phyloP scores from a whole-genome alignment of 805 yeast species.

The Yarrowia sp. region DNA sequence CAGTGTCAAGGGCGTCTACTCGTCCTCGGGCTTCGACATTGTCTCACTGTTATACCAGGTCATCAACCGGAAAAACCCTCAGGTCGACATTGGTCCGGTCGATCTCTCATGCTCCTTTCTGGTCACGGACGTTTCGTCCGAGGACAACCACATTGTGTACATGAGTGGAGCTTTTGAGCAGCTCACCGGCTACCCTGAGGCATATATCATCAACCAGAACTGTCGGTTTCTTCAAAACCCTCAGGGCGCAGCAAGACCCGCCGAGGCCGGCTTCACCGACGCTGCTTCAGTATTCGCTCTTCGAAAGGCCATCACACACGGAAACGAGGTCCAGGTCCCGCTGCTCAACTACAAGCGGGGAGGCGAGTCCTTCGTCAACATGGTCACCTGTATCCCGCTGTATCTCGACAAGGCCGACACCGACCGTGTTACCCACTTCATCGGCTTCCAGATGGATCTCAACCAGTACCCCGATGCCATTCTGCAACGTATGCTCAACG shows the following conservation, averaged over 20 bases:
- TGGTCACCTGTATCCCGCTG: conserved; percentile 19
- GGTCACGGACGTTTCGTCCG: conserved; percentile 1
- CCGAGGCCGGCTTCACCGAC: conserved; percentile 7
- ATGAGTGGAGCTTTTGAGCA: conserved; percentile 11
- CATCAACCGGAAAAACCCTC: conserved; percentile 22
- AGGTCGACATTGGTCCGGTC: conserved; percentile 19
- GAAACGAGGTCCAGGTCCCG: conserved; percentile 18
- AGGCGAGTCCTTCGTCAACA: conserved; percentile 23
- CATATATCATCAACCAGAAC: conserved; percentile 11
- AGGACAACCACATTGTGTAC: conserved; percentile 17
- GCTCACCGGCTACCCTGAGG: conserved; percentile 18
- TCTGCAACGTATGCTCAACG: conserved; percentile 23
- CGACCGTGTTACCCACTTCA: conserved; percentile 16
- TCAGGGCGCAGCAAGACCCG: not conserved
- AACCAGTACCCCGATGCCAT: conserved; percentile 27
- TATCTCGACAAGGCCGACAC: not conserved
- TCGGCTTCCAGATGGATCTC: conserved; percentile 24
- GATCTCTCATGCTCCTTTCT: conserved; percentile 20
- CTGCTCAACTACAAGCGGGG: conserved; percentile 23
- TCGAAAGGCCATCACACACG: not conserved
- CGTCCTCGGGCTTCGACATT: conserved; percentile 20
- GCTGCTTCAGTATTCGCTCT: conserved; percentile 14
- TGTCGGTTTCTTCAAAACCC: conserved; percentile 18
- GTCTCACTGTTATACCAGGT: conserved; percentile 15
- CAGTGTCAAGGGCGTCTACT: conserved; percentile 11